phyloP scores from a whole-genome alignment of 371 early-diverging fungal species.

The Haplosporangium sp. region DNA sequence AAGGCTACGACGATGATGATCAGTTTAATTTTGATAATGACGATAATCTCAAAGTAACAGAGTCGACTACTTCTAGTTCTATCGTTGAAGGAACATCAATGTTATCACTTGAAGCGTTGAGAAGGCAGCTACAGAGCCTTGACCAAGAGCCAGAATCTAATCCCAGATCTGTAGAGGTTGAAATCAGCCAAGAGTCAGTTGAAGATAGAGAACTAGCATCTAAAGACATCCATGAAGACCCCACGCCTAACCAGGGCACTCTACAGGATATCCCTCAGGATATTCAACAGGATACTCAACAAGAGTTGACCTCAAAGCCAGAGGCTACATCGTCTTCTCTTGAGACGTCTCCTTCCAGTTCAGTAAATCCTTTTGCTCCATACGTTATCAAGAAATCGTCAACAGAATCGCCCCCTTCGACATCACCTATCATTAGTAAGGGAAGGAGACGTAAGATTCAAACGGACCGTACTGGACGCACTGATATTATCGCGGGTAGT shows the following conservation, averaged over 20 bases:
- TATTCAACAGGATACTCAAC: not conserved
- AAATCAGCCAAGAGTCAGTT: not conserved
- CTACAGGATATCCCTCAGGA: too few species aligned
- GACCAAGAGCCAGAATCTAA: not conserved
- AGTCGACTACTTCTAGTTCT: not conserved
- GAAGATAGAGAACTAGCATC: not conserved
- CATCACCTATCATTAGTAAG: conserved; percentile 13
- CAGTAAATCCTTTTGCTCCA: conserved; percentile 23
- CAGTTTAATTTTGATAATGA: conserved; percentile 8
- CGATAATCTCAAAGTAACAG: not conserved
- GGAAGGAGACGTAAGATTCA: conserved; percentile 38
- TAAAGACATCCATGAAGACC: not conserved
- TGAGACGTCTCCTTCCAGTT: not conserved
- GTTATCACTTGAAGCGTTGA: conserved; percentile 28
- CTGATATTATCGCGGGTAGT: not conserved
- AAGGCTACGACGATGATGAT: conserved; percentile 30
- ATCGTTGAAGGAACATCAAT: not conserved
- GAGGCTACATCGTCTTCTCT: not conserved
- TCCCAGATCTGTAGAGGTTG: not conserved
- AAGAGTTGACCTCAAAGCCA: not conserved
- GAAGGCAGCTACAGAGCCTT: conserved; percentile 20
- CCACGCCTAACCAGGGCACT: not conserved
- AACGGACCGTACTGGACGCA: conserved; percentile 17
- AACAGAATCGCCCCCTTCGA: not conserved
- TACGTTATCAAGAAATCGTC: conserved; percentile 8